Evolutionary conservation across 208 protist species (phyloP), one percentile per base, ranked within the genome.

Genomic region (Leishmania mexicana): DNA sequence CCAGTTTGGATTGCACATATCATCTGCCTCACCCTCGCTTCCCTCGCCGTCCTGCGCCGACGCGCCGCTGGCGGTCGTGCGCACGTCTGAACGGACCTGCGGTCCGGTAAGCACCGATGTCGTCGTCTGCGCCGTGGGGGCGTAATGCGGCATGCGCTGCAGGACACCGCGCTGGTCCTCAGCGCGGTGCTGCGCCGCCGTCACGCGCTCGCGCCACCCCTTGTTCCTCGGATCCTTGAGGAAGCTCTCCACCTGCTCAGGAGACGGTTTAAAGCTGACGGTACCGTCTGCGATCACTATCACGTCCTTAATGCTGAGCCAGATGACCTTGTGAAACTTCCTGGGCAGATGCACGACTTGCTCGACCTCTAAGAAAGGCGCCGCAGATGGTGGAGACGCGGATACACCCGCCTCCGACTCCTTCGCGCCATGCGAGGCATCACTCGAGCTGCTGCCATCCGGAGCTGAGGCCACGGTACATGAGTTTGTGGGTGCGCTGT

Each of bases 241-340:
- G 60, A 96, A 96, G 58, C 81, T 88, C 65, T 89, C 88, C 54
- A 96, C 42, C 77, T 97, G 94, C 74, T 94, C 91, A 11, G 92
- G 93, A 4, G 94, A 96, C 35, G 90, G 92, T 65, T 97, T 97
- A 64, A 91, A 89, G n/a, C 83, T 78, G 0, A 97, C 87, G 6
- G 81, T 84, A 53, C 84, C 78, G 76, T 96, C 90, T 6, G 79
- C 80, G 49, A 97, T 88, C 7, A 97, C 90, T 21, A 97, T 82
- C 45, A 97, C 83, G 68, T 97, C 92, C 73, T 90, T 90, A 51
- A 96, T 90, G 62, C 83, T 81, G 4, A 97, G 84, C 93, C 94
- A 97, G 64, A 97, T 96, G 42, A 97, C 94, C 80, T 97, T 97
- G 84, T 93, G 89, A 58, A 97, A 97, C 85, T 96, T 97, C 17